Conservation (phyloP, 2,329 filamentous ascomycete genomes). For the Fusarium succisae region DNA sequence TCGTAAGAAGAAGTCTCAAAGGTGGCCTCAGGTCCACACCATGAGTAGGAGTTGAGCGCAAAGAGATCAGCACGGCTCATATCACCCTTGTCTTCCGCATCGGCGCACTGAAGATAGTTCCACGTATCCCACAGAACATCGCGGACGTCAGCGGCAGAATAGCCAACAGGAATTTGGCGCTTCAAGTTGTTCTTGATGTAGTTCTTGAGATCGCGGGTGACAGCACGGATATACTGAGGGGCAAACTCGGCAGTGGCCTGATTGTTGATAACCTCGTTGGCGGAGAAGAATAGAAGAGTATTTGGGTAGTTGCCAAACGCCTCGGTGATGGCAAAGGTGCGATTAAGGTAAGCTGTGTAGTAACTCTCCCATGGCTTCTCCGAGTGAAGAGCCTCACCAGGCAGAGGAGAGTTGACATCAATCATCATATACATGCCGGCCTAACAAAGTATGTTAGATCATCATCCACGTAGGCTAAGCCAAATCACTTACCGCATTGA, state of each 20-base stretch:
- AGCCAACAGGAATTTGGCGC: constrained; percentile 78
- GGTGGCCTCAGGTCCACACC: constrained; percentile 70
- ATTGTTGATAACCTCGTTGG: constrained; percentile 81
- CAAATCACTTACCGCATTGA: constrained; percentile 62
- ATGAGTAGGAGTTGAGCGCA: constrained; percentile 78
- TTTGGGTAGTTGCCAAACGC: constrained; percentile 74
- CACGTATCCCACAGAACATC: constrained; percentile 76
- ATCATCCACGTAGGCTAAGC: not conserved
- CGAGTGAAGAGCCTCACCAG: constrained; percentile 66
- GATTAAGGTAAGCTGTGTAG: constrained; percentile 68
- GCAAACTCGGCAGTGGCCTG: constrained; percentile 66
- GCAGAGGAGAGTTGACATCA: constrained; percentile 73
- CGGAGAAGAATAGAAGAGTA: constrained; percentile 78
- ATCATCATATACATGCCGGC: constrained; percentile 76
- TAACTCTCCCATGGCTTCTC: constrained; percentile 67
- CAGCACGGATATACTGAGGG: constrained; percentile 77
- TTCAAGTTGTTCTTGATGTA: constrained; percentile 78
- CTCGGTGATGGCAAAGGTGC: constrained; percentile 73
- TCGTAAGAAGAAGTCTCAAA: constrained; percentile 72
- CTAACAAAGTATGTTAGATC: constrained; percentile 37
- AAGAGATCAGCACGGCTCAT: constrained; percentile 77
- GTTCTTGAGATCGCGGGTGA: constrained; percentile 82
- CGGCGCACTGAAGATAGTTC: constrained; percentile 78
- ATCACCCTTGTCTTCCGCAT: constrained; percentile 62
- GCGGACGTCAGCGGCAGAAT: constrained; percentile 83